Conservation (phyloP, 1,284 basidiomycete genomes). For the Melampsora americana region DNA sequence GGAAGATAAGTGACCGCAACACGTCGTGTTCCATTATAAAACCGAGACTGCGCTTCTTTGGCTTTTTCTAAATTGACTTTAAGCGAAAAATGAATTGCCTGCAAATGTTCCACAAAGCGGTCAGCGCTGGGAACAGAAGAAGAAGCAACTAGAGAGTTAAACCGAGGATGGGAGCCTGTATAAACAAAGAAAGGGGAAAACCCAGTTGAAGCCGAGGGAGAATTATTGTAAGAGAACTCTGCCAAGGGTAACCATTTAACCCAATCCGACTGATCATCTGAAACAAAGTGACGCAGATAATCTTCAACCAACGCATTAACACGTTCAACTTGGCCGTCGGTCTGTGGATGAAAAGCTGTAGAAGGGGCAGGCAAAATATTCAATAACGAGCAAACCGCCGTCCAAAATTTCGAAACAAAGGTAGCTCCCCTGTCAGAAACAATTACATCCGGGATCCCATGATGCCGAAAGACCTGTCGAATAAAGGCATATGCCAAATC, state of each 20-base stretch:
- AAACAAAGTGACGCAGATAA: slow-evolving; percentile 49
- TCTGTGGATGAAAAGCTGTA: slow-evolving; percentile 9
- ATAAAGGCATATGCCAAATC: slow-evolving; percentile 1
- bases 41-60: slow-evolving; percentile 1
- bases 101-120: too few relatives aligned
- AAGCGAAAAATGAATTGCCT: too few relatives aligned
- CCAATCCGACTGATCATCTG: slow-evolving; percentile 45
- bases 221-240: slow-evolving; percentile 54
- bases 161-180: slow-evolving; percentile 54
- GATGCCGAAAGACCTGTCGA: background rate
- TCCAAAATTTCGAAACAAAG: slow-evolving; percentile 52
- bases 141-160: slow-evolving; percentile 19
- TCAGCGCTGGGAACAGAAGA: too few relatives aligned
- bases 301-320: slow-evolving; percentile 23
- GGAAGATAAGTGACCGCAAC: background rate
- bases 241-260: slow-evolving; percentile 46
- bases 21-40: background rate
- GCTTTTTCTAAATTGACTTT: background rate
- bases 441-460: too few relatives aligned
- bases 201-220: slow-evolving; percentile 50
- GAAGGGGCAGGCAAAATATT: slow-evolving; percentile 50
- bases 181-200: too few relatives aligned
- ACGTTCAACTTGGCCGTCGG: too few relatives aligned
- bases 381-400: background rate
- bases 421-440: slow-evolving; percentile 54